Conservation (phyloP, 2,329 filamentous ascomycete genomes). For the Graphilbum sp. region DNA sequence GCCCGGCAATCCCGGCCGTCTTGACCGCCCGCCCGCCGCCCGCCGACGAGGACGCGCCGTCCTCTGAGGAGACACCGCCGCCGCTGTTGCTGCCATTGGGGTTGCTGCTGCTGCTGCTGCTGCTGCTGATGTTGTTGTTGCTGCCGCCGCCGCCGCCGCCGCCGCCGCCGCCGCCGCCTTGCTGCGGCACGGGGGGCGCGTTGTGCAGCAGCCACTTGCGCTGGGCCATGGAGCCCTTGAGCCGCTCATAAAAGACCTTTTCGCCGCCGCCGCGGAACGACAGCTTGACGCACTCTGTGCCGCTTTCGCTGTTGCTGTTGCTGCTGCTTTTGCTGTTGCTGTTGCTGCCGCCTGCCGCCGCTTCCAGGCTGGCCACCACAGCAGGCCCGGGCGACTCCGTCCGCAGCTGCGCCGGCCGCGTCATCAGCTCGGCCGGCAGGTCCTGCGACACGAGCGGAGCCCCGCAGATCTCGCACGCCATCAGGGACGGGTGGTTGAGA, state of each 20-base stretch:
- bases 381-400: slow-evolving; percentile 67
- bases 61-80: slow-evolving; percentile 2
- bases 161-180: slow-evolving; percentile 9
- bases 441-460: slow-evolving; percentile 49
- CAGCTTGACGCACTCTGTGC: slow-evolving; percentile 65
- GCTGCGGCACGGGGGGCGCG: slow-evolving; percentile 70
- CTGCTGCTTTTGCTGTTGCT: too few relatives aligned
- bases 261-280: slow-evolving; percentile 84
- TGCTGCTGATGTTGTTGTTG: not conserved
- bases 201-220: slow-evolving; percentile 89
- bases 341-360: slow-evolving; percentile 19
- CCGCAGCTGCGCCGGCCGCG: slow-evolving; percentile 23
- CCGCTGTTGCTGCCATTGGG: not conserved
- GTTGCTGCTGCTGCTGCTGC: not conserved
- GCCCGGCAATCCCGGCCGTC: slow-evolving; percentile 74
- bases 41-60: slow-evolving; percentile 8
- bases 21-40: slow-evolving; percentile 26
- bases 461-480: slow-evolving; percentile 82
- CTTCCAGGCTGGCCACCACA: slow-evolving; percentile 22
- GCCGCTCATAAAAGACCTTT: slow-evolving; percentile 73
- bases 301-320: too few relatives aligned
- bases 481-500: slow-evolving; percentile 73
- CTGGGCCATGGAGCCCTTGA: slow-evolving; percentile 79
- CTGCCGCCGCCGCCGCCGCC: not conserved
- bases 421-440: slow-evolving; percentile 22